Base-by-base conservation (phyloP, 169 alveolate species). In the Eimeria tenella region DNA sequence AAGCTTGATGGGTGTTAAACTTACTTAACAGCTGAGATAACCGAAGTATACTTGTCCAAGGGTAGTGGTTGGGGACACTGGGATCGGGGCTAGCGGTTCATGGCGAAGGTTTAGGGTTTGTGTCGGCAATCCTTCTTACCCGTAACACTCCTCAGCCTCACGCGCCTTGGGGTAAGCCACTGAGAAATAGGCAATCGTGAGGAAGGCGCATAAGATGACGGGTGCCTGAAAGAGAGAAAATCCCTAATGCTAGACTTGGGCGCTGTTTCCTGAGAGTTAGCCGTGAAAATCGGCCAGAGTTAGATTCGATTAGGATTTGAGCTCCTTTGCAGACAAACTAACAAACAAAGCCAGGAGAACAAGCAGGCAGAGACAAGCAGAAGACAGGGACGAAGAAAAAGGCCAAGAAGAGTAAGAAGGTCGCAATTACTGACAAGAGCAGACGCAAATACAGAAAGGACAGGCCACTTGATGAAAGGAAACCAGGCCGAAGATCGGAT, bases 161-260 rank as follows among this genome's bases (percentile, higher is more conserved):
- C 84, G 58, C 42, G 53, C 84, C 84, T 74, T 23, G 7, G 84
- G 84, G 60, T 74, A 49, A 0, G 58, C 60, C 60, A 74, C 84
- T 15, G 84, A 68, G 77, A 68, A 68, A 6, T 68, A 49, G 21
- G 84, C 56, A 55, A 23, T 49, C 84, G 84, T 55, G 10, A n/a
- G 21, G 84, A 74, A 74, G 10, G 84, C 53, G 56, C 84, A 74
- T 8, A 23, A 7, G 84, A 74, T 31, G 21, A 49, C 84, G 7
- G 58, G 56, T 58, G n/a, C 21, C 84, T 49, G 84, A 50, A 68
- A 23, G 49, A 68, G 10, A 10, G 23, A 17, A 68, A 68, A 13
- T 13, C 11, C 49, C 23, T 1, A 11, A 60, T 11, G 1, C 13
- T 11, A 1, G 3, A 19, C 19, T 60, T 60, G 13, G 70, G 1